Evolutionary conservation across 106 monocot genomes (phyloP).

Genomic region (Dioscorea dumetorum): DNA sequence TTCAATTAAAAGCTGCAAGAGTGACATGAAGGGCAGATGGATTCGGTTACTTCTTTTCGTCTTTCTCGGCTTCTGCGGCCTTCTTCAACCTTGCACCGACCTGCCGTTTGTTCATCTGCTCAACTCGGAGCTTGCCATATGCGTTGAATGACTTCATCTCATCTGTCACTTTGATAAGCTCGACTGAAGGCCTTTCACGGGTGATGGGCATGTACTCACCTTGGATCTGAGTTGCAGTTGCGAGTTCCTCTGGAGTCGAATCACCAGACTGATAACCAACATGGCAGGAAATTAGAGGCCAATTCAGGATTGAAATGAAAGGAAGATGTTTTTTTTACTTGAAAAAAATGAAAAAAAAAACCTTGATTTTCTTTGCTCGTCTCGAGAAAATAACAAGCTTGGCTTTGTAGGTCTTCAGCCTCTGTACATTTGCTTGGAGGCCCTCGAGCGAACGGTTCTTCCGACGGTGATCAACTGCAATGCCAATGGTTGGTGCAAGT

Average conservation of each 20-base stretch:
- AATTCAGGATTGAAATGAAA: no score
- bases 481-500: constrained; percentile 56
- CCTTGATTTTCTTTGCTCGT: constrained; percentile 10
- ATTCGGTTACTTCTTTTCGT: constrained; percentile 50
- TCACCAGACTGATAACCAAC: constrained; percentile 26
- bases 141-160: constrained; percentile 64
- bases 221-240: constrained; percentile 25
- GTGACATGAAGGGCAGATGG: no score
- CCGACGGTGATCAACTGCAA: constrained; percentile 55
- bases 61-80: constrained; percentile 68
- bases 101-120: constrained; percentile 52
- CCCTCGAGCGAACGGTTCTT: constrained; percentile 25
- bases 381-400: constrained; percentile 23
- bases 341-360: not conserved
- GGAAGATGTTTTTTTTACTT: no score
- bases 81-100: constrained; percentile 55
- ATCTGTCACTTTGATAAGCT: constrained; percentile 40
- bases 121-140: constrained; percentile 48
- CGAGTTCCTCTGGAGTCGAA: constrained; percentile 30
- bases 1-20: no score
- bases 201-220: constrained; percentile 25
- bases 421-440: constrained; percentile 11
- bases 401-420: constrained; percentile 23
- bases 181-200: constrained; percentile 21
- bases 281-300: not conserved